Evolutionary conservation across 1,139 yeast species (phyloP), one percentile per base, ranked within the genome.

Genomic region (Hansenula lynferdii): DNA sequence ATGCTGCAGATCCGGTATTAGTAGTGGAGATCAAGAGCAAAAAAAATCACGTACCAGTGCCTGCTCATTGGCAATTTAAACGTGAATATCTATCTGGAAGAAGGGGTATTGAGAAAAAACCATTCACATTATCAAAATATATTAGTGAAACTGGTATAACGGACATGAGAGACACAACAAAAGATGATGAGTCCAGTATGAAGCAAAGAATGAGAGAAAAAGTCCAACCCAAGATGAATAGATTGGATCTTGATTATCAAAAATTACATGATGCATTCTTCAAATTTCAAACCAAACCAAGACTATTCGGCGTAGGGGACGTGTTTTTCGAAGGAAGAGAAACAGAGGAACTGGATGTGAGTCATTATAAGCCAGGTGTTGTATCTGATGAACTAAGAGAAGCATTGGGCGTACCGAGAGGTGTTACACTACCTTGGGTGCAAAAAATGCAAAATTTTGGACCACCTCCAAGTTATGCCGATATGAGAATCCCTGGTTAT

Each of bases 221-320:
- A 39, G 95, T 90, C 0, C 96, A 87, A 57, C 97, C 97, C 0
- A 87, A 86, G 57, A 69, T 87, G 77, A 96, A 96, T 1, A 70
- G 80, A 41, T 62, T 92, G 21, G 98, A 92, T 60, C 75, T 92
- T 26, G 97, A 92, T 58, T 90, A 85, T 57, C 83, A 76, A 45
- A 84, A 81, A 49, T 62, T 92, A 21, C 80, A 89, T 54, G 85
- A 86, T 56, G 96, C 97, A 0, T 90, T 92, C 54, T 92, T 86
- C 70, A 81, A 82, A 55, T 68, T 73, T 51, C 95, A 86, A 53
- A 73, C 83, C 26, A 81, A 78, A 50, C 97, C 97, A 0, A 67
- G 72, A 36, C 49, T 89, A 39, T 70, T 75, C 24, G 69, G 67
- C 2, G 81, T 69, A 62, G 97, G 97, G 20, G 95, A 89, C 44